Percentiles rank a stretch among this genome's conserved stretches.
These are phyloP conservation scores for Ustilago curta DNA, from an alignment of 1,284 basidiomycete genomes.

Conservation along the genomic window DNA sequence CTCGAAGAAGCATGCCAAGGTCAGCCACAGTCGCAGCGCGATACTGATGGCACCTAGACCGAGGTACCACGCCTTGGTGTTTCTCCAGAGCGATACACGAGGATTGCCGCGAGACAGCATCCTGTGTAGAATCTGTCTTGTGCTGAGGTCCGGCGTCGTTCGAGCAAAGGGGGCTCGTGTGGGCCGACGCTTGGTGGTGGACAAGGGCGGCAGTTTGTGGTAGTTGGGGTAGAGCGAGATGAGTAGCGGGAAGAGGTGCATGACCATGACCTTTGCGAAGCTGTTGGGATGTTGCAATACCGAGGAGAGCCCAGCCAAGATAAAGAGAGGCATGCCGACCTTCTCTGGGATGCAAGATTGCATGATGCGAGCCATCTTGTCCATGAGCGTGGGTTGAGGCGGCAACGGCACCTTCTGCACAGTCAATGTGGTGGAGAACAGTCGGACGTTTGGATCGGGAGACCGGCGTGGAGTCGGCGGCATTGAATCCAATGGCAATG, in stretches of 20 bases:
- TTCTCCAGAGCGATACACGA: constrained; percentile 10
- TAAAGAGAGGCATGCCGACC: constrained; percentile 64
- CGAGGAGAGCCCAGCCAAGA: constrained; percentile 73
- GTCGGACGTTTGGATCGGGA: constrained; percentile 15
- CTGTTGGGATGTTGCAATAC: constrained; percentile 74
- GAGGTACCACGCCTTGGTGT: constrained; percentile 30
- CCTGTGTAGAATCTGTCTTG: constrained; percentile 5
- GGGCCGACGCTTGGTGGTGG: not conserved
- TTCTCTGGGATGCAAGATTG: constrained; percentile 23
- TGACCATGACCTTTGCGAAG: constrained; percentile 75
- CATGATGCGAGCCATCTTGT: constrained; percentile 21
- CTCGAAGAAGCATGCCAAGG: constrained; percentile 15
- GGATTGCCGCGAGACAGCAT: constrained; percentile 21
- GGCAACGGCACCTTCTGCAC: constrained; percentile 27
- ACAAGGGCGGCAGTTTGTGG: constrained; percentile 5
- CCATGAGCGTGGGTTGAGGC: constrained; percentile 23
- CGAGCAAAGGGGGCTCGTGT: not conserved
- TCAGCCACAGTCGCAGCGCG: constrained; percentile 27
- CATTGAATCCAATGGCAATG: not conserved
- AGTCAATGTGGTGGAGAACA: constrained; percentile 15
- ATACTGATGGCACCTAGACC: constrained; percentile 28
- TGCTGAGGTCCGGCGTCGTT: constrained; percentile 2
- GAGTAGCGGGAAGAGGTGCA: constrained; percentile 76
- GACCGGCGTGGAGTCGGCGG: constrained; percentile 16
- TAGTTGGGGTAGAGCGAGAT: constrained; percentile 71